These are phyloP conservation scores for Phytophthora cactorum DNA, from an alignment of 352 stramenopile genomes.

Conservation along the genomic window DNA sequence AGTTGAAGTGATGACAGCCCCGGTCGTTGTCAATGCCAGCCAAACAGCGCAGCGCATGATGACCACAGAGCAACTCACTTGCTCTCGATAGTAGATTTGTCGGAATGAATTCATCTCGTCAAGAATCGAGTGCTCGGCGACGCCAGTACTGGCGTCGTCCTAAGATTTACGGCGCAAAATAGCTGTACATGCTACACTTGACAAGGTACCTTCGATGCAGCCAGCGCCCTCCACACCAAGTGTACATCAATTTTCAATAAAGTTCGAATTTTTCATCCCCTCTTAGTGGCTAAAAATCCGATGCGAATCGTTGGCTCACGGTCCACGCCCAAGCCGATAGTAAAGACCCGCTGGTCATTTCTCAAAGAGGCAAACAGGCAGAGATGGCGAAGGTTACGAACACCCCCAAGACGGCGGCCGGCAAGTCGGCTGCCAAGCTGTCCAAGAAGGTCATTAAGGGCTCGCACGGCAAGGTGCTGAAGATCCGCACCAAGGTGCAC, in stretches of 20 bases:
- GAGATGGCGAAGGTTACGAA: slow-evolving; percentile 74
- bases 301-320: slow-evolving; percentile 42
- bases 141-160: slow-evolving; percentile 14
- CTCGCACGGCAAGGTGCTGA: slow-evolving; percentile 97
- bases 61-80: slow-evolving; percentile 2
- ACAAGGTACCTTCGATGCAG: slow-evolving; percentile 5
- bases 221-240: slow-evolving; percentile 5
- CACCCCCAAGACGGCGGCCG: slow-evolving; percentile 77
- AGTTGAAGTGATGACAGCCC: slow-evolving; percentile 18
- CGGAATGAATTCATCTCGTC: slow-evolving; percentile 27
- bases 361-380: slow-evolving; percentile 63
- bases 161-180: slow-evolving; percentile 5
- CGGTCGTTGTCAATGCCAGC: slow-evolving; percentile 10
- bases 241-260: not conserved
- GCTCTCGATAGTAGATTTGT: slow-evolving; percentile 14
- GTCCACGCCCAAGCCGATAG: slow-evolving; percentile 1
- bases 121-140: slow-evolving; percentile 4
- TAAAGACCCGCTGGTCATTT: slow-evolving; percentile 22
- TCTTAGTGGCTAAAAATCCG: slow-evolving; percentile 27
- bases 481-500: slow-evolving; percentile 99
- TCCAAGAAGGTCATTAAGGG: slow-evolving; percentile 97
- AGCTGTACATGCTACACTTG: slow-evolving; percentile 2
- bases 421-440: slow-evolving; percentile 93
- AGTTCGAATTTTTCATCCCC: slow-evolving; percentile 8
- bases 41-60: slow-evolving; percentile 18